Evolutionary conservation across 208 protist species (phyloP).

Genomic region (Trypanosoma cruzi): DNA sequence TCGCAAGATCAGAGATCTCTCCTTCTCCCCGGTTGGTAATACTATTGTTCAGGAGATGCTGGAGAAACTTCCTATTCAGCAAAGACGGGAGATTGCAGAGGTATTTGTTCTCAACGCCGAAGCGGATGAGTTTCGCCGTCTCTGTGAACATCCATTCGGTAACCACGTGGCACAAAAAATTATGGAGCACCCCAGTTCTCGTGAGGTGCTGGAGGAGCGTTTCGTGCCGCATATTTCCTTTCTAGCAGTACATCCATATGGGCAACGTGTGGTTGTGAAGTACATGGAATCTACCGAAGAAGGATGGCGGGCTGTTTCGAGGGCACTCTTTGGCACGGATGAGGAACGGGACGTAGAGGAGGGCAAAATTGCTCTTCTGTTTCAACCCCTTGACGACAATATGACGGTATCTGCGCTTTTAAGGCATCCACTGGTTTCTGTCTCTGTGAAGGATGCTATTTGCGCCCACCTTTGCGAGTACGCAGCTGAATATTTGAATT

Average conservation of each 20-base stretch:
- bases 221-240: conserved; percentile 43
- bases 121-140: conserved; percentile 63
- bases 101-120: conserved; percentile 80
- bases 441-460: conserved; percentile 75
- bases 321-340: conserved; percentile 32
- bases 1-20: conserved; percentile 75
- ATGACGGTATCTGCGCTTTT: conserved; percentile 73
- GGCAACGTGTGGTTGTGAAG: conserved; percentile 78
- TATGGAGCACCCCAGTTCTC: conserved; percentile 66
- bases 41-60: conserved; percentile 79
- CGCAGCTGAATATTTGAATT: conserved; percentile 59
- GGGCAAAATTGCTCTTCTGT: conserved; percentile 39
- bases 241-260: conserved; percentile 61
- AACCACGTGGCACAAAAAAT: conserved; percentile 90
- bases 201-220: conserved; percentile 55
- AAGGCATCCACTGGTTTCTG: conserved; percentile 54
- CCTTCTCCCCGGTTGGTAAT: conserved; percentile 76
- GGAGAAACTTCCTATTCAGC: conserved; percentile 67
- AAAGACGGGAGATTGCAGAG: conserved; percentile 86
- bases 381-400: conserved; percentile 51
- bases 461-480: conserved; percentile 73
- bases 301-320: conserved; percentile 36
- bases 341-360: conserved; percentile 10
- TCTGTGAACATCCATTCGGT: conserved; percentile 85
- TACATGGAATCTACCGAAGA: conserved; percentile 54